Percentiles rank a stretch among this genome's conserved stretches.
phyloP scores from a whole-genome alignment of 2,329 filamentous ascomycete genomes.

The Calonectria pseudoreteaudii region DNA sequence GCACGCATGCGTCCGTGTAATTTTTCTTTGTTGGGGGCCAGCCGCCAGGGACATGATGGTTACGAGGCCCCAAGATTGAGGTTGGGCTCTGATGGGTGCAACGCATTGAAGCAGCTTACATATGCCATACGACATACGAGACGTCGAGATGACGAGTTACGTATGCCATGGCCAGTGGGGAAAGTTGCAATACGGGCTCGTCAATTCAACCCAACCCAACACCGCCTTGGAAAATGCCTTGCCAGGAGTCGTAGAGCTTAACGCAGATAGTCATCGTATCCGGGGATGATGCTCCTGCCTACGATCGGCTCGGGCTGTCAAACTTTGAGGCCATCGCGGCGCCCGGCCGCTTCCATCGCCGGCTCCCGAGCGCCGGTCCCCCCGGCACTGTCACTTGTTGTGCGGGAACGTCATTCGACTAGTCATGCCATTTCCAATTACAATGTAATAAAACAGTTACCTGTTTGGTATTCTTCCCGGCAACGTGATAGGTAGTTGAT shows the following conservation, averaged over 20 bases:
- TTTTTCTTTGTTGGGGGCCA: background rate
- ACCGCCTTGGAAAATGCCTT: conserved; percentile 6
- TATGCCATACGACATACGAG: conserved; percentile 6
- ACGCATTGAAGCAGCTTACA: background rate
- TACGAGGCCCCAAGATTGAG: background rate
- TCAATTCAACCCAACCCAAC: background rate
- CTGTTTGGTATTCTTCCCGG: background rate
- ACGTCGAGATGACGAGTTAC: background rate
- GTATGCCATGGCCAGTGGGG: background rate
- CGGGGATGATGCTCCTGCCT: background rate
- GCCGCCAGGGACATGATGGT: background rate
- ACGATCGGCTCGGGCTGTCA: background rate
- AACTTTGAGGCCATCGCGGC: conserved; percentile 4
- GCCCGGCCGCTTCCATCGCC: conserved; percentile 7
- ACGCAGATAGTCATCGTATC: conserved; percentile 2
- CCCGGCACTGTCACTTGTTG: background rate
- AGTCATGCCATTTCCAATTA: conserved; percentile 27
- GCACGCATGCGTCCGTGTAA: background rate
- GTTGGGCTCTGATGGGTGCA: background rate
- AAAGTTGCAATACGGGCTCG: background rate
- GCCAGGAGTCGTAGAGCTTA: conserved; percentile 5
- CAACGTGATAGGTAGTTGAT: background rate
- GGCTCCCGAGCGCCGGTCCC: conserved; percentile 2
- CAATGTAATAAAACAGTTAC: conserved; percentile 11
- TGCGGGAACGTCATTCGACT: conserved; percentile 33